These are phyloP conservation scores for Sporothrix globosa DNA, from an alignment of 2,329 filamentous ascomycete species.

Conservation along the genomic window DNA sequence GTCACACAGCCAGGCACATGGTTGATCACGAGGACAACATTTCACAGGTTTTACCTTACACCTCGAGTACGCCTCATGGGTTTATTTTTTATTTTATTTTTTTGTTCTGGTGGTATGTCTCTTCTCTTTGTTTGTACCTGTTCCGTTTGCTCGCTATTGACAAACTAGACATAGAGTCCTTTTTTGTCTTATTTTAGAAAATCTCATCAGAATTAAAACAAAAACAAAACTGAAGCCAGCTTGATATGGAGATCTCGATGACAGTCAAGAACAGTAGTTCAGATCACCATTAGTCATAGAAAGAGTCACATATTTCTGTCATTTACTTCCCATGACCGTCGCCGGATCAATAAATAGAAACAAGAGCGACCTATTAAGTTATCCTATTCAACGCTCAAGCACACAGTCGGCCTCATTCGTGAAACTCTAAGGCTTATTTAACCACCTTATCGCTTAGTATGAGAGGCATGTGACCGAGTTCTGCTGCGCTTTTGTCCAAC, in stretches of 20 bases:
- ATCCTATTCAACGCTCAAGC: not conserved
- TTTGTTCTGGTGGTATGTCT: not conserved
- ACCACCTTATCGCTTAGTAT: not conserved
- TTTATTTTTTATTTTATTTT: not conserved
- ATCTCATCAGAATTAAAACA: not conserved
- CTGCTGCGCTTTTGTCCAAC: not conserved
- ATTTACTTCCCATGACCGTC: not conserved
- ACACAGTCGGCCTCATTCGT: not conserved
- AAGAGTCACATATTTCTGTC: not conserved
- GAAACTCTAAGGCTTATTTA: not conserved
- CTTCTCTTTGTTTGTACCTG: not conserved
- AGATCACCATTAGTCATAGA: not conserved
- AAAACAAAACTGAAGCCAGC: not conserved
- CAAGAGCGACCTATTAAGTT: not conserved
- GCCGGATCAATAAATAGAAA: not conserved
- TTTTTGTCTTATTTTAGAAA: too few relatives aligned
- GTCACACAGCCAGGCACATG: slow-evolving; percentile 16
- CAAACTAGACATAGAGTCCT: too few relatives aligned
- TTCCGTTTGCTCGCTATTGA: too few relatives aligned
- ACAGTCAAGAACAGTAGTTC: not conserved
- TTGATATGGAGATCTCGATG: not conserved
- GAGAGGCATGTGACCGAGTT: not conserved
- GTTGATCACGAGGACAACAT: slow-evolving; percentile 13
- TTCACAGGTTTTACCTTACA: not conserved
- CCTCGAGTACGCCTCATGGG: not conserved